Conservation (phyloP, 2,329 filamentous ascomycete species). For the Penicillium sp. region DNA sequence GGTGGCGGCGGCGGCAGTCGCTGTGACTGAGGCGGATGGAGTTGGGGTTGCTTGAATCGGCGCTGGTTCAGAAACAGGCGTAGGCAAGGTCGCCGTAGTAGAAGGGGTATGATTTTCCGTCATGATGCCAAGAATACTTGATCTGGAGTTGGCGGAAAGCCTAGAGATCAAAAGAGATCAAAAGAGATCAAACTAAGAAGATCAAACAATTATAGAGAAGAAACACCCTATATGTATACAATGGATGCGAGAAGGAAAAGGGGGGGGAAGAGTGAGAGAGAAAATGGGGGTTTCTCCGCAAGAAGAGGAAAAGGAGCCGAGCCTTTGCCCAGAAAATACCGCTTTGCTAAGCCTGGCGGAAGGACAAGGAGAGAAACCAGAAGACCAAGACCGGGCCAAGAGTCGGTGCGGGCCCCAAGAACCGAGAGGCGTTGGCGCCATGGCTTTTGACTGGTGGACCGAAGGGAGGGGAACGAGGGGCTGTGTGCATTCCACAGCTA, state of each 20-base stretch:
- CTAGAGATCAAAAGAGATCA: constrained; percentile 19
- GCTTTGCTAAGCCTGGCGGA: constrained; percentile 34
- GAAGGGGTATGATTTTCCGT: constrained; percentile 38
- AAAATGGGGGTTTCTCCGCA: constrained; percentile 12
- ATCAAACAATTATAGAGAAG: constrained; percentile 2
- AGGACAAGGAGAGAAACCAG: constrained; percentile 30
- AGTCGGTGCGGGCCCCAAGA: constrained; percentile 25
- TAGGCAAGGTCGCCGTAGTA: constrained; percentile 26
- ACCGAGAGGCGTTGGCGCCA: constrained; percentile 16
- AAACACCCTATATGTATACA: constrained; percentile 1
- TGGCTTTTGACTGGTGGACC: constrained; percentile 19
- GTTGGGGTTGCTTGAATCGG: constrained; percentile 25
- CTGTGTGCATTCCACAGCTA: constrained; percentile 19
- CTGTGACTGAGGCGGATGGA: constrained; percentile 34
- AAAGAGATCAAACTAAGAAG: constrained; percentile 9
- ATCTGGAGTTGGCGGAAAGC: constrained; percentile 35
- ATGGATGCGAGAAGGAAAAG: constrained; percentile 10
- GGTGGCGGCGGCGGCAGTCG: constrained; percentile 40
- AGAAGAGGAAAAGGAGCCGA: constrained; percentile 30
- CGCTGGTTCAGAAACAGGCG: constrained; percentile 28
- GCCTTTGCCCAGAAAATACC: constrained; percentile 39
- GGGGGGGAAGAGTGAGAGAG: constrained; percentile 2
- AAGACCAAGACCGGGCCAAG: constrained; percentile 40
- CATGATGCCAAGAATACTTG: constrained; percentile 42
- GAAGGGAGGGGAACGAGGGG: constrained; percentile 10